Percentiles rank a stretch among this genome's conserved stretches.
phyloP scores from a whole-genome alignment of 2,329 filamentous ascomycete species.

The Neofusicoccum umdonicola region DNA sequence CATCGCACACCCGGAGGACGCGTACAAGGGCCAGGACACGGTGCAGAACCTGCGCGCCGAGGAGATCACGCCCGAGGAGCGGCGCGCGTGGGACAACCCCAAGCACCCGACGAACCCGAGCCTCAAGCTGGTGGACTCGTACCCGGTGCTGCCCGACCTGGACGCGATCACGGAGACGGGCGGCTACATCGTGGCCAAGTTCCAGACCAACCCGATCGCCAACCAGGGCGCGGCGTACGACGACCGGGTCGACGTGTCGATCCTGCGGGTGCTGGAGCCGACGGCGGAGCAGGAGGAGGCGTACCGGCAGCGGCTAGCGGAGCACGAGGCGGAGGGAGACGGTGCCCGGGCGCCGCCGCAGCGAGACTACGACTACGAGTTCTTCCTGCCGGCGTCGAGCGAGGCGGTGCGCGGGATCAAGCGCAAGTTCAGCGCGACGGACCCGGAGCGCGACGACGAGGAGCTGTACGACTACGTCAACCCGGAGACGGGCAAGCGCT shows the following conservation, averaged over 20 bases:
- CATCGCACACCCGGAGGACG: constrained; percentile 61
- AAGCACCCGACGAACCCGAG: constrained; percentile 58
- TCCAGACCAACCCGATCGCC: constrained; percentile 57
- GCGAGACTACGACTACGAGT: constrained; percentile 59
- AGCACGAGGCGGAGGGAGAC: constrained; percentile 46
- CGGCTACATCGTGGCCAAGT: constrained; percentile 60
- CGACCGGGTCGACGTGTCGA: constrained; percentile 57
- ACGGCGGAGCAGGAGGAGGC: constrained; percentile 46
- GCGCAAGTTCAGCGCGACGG: constrained; percentile 56
- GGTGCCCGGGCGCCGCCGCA: constrained; percentile 50
- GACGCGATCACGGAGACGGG: constrained; percentile 59
- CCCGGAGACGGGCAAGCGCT: constrained; percentile 38
- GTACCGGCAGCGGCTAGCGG: constrained; percentile 26
- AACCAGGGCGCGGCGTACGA: constrained; percentile 51
- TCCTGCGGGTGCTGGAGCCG: constrained; percentile 50
- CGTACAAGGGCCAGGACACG: constrained; percentile 67
- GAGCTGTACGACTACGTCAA: constrained; percentile 35
- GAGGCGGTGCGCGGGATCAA: constrained; percentile 52
- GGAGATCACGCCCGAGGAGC: constrained; percentile 53
- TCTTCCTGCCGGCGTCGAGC: constrained; percentile 55
- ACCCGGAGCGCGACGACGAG: constrained; percentile 50
- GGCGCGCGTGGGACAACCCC: constrained; percentile 59
- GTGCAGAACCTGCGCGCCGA: constrained; percentile 53
- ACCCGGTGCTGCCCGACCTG: constrained; percentile 61
- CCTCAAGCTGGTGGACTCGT: constrained; percentile 58